A percentile compares a stretch with the other conserved stretches of the same genome.
phyloP scores from a whole-genome alignment of 805 yeast genomes.

The Kodamaea jinghongensis region DNA sequence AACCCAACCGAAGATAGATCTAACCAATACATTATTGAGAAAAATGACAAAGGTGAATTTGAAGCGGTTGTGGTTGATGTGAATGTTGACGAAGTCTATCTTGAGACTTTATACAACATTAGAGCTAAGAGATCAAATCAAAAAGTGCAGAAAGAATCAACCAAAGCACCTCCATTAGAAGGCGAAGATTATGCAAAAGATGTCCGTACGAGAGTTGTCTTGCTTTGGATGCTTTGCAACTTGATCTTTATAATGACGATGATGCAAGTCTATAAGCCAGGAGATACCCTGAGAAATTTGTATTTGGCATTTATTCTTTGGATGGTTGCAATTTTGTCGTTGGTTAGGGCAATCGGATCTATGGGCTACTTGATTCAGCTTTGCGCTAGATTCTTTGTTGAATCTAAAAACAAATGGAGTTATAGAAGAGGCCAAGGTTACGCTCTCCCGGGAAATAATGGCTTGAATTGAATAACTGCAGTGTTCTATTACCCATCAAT shows the following conservation, averaged over 20 bases:
- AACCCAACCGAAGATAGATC: slow-evolving; percentile 59
- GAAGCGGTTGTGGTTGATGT: slow-evolving; percentile 81
- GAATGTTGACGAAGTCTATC: slow-evolving; percentile 81
- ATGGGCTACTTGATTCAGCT: slow-evolving; percentile 56
- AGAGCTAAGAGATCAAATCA: slow-evolving; percentile 66
- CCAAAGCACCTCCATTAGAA: slow-evolving; percentile 31
- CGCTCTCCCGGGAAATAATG: slow-evolving; percentile 30
- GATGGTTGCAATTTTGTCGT: slow-evolving; percentile 85
- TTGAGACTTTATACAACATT: slow-evolving; percentile 68
- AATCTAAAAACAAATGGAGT: slow-evolving; percentile 40
- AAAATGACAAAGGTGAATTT: slow-evolving; percentile 72
- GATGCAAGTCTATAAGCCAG: slow-evolving; percentile 74
- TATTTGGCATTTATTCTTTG: slow-evolving; percentile 84
- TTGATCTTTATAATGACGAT: slow-evolving; percentile 81
- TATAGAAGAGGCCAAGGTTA: slow-evolving; percentile 38
- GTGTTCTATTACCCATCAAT: too few species aligned
- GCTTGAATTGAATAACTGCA: slow-evolving; percentile 24
- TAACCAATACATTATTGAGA: slow-evolving; percentile 78
- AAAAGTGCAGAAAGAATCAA: slow-evolving; percentile 31
- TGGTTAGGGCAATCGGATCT: slow-evolving; percentile 82
- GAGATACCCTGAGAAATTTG: slow-evolving; percentile 55
- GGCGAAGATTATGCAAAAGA: slow-evolving; percentile 91
- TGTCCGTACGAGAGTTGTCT: slow-evolving; percentile 91
- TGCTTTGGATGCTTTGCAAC: slow-evolving; percentile 88
- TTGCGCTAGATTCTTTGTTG: slow-evolving; percentile 36